Evolutionary conservation across 352 stramenopile genomes (phyloP).

Genomic region (Globisporangium middletonii): DNA sequence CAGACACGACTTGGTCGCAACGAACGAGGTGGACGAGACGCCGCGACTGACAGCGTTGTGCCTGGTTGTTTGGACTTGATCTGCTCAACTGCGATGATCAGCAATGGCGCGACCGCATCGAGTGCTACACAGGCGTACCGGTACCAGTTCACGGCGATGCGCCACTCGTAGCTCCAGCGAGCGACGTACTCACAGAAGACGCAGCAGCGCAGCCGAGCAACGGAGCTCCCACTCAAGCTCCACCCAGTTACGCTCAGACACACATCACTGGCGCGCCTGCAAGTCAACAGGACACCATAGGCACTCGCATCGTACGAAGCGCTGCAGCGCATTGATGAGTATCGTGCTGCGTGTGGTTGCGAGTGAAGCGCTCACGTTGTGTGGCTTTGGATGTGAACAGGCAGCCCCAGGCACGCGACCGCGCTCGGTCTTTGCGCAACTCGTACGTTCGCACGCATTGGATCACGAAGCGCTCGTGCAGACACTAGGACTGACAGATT

Average conservation of each 20-base stretch:
- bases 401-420: no score
- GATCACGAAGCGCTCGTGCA: no score
- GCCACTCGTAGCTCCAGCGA: background rate
- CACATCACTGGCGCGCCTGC: no score
- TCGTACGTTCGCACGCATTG: background rate
- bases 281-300: no score
- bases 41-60: background rate
- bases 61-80: background rate
- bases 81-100: background rate
- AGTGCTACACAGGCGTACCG: slow-evolving; percentile 2
- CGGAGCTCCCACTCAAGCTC: background rate
- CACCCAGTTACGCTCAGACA: no score
- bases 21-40: no score
- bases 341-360: no score
- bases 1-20: no score
- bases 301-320: no score
- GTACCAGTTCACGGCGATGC: background rate
- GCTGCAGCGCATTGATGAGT: no score
- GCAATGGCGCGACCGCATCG: slow-evolving; percentile 5
- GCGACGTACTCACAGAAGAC: background rate
- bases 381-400: no score
- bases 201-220: background rate
- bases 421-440: background rate
- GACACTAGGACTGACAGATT: background rate
- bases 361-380: no score